These are phyloP conservation scores for Stylonectria norvegica DNA, from an alignment of 2,329 filamentous ascomycete species.

Conservation along the genomic window DNA sequence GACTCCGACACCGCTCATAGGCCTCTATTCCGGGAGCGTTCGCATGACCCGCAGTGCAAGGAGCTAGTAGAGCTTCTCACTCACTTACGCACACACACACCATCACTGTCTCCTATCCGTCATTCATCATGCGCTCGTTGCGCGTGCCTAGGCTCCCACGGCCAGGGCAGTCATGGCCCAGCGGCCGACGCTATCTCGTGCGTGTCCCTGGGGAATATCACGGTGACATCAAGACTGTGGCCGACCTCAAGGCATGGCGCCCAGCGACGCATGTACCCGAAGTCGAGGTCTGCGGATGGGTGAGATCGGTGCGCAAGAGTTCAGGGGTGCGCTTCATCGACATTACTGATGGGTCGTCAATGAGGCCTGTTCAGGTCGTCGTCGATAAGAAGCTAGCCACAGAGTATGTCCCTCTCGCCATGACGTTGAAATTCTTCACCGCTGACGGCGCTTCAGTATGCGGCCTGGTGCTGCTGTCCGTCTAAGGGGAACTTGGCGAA, in stretches of 20 bases:
- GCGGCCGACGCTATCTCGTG: conserved; percentile 33
- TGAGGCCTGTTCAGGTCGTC: conserved; percentile 75
- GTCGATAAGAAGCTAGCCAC: conserved; percentile 67
- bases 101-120: conserved; percentile 5
- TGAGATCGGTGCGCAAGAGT: conserved; percentile 82
- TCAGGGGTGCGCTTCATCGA: conserved; percentile 81
- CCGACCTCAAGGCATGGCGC: conserved; percentile 54
- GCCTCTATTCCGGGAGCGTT: too few relatives aligned
- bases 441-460: conserved; percentile 54
- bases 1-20: too few relatives aligned
- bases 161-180: conserved; percentile 5
- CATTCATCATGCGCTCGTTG: conserved; percentile 20
- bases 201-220: conserved; percentile 26
- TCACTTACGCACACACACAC: conserved; percentile 1
- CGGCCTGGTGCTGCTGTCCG: conserved; percentile 78
- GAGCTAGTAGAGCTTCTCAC: too few relatives aligned
- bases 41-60: too few relatives aligned
- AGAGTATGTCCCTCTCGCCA: conserved; percentile 69
- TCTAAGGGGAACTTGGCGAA: conserved; percentile 70
- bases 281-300: conserved; percentile 70
- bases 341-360: conserved; percentile 81
- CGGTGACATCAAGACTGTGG: conserved; percentile 43
- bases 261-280: conserved; percentile 43
- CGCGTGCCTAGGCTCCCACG: conserved; percentile 12
- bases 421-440: too few relatives aligned